Conservation (phyloP, 2,329 filamentous ascomycete genomes). For the Epichloe sibirici region DNA sequence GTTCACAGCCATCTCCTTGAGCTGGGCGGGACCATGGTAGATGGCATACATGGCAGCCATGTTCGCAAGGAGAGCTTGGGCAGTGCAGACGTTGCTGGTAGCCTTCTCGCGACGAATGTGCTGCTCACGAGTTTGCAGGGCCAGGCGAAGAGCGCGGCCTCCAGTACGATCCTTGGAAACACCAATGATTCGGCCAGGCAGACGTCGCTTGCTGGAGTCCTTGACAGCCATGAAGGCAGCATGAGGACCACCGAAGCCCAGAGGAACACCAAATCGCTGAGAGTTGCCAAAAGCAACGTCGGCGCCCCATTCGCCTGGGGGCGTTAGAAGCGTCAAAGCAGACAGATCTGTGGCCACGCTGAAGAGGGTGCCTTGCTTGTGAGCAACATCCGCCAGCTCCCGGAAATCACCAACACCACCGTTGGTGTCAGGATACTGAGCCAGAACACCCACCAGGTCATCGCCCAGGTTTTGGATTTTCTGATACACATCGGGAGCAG, state of each 20-base stretch:
- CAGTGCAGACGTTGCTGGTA: slow-evolving; percentile 94
- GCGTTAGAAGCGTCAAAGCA: slow-evolving; percentile 74
- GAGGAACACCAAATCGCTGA: slow-evolving; percentile 81
- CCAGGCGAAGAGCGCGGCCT: slow-evolving; percentile 66
- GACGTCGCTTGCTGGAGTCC: slow-evolving; percentile 88
- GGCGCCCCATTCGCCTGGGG: slow-evolving; percentile 87
- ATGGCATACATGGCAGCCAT: slow-evolving; percentile 93
- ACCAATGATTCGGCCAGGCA: slow-evolving; percentile 81
- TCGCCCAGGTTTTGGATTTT: slow-evolving; percentile 63
- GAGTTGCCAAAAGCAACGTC: slow-evolving; percentile 92
- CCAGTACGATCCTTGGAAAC: slow-evolving; percentile 85
- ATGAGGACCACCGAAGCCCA: slow-evolving; percentile 90
- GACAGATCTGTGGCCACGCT: slow-evolving; percentile 83
- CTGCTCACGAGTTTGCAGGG: slow-evolving; percentile 87
- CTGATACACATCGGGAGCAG: slow-evolving; percentile 47
- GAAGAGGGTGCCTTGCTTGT: slow-evolving; percentile 66
- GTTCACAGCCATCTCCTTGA: slow-evolving; percentile 73
- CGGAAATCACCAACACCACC: slow-evolving; percentile 70
- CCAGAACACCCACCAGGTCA: slow-evolving; percentile 76
- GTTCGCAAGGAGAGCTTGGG: slow-evolving; percentile 85
- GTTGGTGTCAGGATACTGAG: slow-evolving; percentile 89
- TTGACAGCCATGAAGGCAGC: slow-evolving; percentile 90
- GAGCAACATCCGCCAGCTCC: slow-evolving; percentile 60
- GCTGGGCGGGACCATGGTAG: slow-evolving; percentile 77
- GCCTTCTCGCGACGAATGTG: slow-evolving; percentile 95